Evolutionary conservation across 2,329 filamentous ascomycete genomes (phyloP).

Genomic region (Cordyceps cateniannulata): DNA sequence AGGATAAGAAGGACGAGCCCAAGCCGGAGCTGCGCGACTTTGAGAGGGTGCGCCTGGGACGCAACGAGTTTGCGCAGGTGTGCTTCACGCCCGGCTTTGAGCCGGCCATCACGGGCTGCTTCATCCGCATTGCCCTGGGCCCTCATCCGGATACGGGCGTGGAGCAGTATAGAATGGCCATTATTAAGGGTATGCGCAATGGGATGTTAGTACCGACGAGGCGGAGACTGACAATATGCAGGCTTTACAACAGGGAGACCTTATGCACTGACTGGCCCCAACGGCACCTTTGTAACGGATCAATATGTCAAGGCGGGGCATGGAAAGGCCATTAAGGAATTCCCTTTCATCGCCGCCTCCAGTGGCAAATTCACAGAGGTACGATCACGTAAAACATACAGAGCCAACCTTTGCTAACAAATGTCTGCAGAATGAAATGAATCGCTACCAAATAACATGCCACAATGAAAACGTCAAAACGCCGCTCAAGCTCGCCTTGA

Average conservation of each 20-base stretch:
- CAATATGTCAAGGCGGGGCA: conserved; percentile 78
- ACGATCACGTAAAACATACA: conserved; percentile 22
- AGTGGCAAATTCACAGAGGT: conserved; percentile 81
- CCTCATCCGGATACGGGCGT: conserved; percentile 64
- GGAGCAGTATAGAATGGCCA: conserved; percentile 79
- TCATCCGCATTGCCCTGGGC: conserved; percentile 76
- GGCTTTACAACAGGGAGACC: conserved; percentile 73
- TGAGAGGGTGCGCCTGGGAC: conserved; percentile 75
- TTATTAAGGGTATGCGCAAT: conserved; percentile 65
- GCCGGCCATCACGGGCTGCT: conserved; percentile 73
- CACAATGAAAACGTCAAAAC: conserved; percentile 64
- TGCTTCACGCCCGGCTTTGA: conserved; percentile 94
- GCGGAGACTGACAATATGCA: conserved; percentile 31
- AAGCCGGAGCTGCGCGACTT: conserved; percentile 73
- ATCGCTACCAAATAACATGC: conserved; percentile 71
- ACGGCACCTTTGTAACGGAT: conserved; percentile 74
- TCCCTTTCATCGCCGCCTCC: conserved; percentile 86
- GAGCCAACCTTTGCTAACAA: conserved; percentile 19
- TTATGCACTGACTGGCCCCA: conserved; percentile 75
- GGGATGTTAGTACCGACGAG: background rate
- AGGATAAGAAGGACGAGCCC: conserved; percentile 51
- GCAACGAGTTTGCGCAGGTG: conserved; percentile 80
- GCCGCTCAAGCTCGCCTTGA: conserved; percentile 64
- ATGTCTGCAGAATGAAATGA: conserved; percentile 60
- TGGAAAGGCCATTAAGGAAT: conserved; percentile 76